phyloP scores from a whole-genome alignment of 805 yeast genomes.

The Priceomyces castillae region DNA sequence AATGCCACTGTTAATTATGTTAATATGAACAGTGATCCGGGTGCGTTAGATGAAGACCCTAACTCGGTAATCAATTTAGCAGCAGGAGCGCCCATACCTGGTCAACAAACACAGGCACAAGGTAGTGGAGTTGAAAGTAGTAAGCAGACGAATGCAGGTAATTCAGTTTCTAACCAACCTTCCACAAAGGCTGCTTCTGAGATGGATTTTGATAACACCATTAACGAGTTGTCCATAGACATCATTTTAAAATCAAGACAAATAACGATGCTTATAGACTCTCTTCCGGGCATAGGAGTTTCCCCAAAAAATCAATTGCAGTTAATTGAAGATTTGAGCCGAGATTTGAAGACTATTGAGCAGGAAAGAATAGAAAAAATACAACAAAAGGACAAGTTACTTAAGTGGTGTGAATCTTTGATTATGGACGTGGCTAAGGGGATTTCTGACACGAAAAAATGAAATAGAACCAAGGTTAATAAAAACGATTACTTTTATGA shows the following conservation, averaged over 20 bases:
- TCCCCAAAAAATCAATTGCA: slow-evolving; percentile 70
- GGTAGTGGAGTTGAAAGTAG: slow-evolving; percentile 13
- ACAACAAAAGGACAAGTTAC: slow-evolving; percentile 59
- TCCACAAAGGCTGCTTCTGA: slow-evolving; percentile 15
- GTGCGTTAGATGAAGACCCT: slow-evolving; percentile 59
- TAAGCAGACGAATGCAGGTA: slow-evolving; percentile 15
- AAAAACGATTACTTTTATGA: too few species aligned
- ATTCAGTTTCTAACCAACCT: slow-evolving; percentile 15
- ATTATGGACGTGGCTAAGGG: slow-evolving; percentile 61
- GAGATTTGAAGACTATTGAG: slow-evolving; percentile 61
- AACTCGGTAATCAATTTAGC: slow-evolving; percentile 64
- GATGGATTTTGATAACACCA: slow-evolving; percentile 41
- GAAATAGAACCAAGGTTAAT: background rate
- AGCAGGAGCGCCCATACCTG: slow-evolving; percentile 53
- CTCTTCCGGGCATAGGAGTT: slow-evolving; percentile 90
- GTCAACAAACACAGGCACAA: slow-evolving; percentile 16
- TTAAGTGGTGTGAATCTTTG: slow-evolving; percentile 61
- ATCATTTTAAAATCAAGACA: slow-evolving; percentile 83
- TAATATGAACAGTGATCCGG: slow-evolving; percentile 36
- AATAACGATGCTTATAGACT: slow-evolving; percentile 77
- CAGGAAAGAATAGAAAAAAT: slow-evolving; percentile 54
- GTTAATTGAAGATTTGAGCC: slow-evolving; percentile 59
- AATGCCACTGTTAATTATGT: slow-evolving; percentile 76
- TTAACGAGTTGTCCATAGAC: slow-evolving; percentile 79
- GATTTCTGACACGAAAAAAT: slow-evolving; percentile 38